phyloP scores from a whole-genome alignment of 1,284 basidiomycete species.

The Lignosus rhinocerotis region DNA sequence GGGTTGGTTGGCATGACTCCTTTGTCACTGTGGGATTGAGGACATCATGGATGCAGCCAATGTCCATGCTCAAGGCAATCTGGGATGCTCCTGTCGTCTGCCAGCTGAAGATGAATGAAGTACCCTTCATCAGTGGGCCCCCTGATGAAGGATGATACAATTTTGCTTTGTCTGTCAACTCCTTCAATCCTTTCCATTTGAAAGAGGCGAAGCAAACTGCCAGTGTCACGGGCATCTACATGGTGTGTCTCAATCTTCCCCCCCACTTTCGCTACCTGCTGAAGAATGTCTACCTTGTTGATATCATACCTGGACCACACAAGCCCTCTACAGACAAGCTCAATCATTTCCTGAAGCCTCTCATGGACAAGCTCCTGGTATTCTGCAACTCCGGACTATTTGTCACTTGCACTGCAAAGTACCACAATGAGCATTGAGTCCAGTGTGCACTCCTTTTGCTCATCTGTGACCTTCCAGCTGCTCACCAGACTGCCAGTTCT shows the following conservation, averaged over 20 bases:
- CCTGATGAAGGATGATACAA: conserved; percentile 1
- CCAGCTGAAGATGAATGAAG: conserved; percentile 11
- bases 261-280: conserved; percentile 26
- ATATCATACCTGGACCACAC: conserved; percentile 37
- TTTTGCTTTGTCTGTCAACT: conserved; percentile 21
- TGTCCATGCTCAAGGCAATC: neutral
- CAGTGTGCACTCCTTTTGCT: conserved; percentile 28
- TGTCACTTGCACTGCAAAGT: conserved; percentile 28
- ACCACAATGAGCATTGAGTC: conserved; percentile 28
- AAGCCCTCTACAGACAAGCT: conserved; percentile 35
- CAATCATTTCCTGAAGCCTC: conserved; percentile 36
- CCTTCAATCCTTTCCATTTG: conserved; percentile 25
- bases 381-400: conserved; percentile 33
- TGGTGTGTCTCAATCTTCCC: conserved; percentile 32
- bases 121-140: conserved; percentile 10
- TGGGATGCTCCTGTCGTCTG: conserved; percentile 20
- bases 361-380: conserved; percentile 35
- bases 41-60: conserved; percentile 9
- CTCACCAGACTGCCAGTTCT: conserved; percentile 36
- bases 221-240: conserved; percentile 24
- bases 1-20: conserved; percentile 20
- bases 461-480: conserved; percentile 37
- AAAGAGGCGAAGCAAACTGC: conserved; percentile 18
- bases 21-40: conserved; percentile 17
- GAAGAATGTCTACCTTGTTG: conserved; percentile 30